A percentile compares a stretch with the other conserved stretches of the same genome.
Evolutionary conservation across 331 rosid species (phyloP).

Genomic region (Quercus tomentella): DNA sequence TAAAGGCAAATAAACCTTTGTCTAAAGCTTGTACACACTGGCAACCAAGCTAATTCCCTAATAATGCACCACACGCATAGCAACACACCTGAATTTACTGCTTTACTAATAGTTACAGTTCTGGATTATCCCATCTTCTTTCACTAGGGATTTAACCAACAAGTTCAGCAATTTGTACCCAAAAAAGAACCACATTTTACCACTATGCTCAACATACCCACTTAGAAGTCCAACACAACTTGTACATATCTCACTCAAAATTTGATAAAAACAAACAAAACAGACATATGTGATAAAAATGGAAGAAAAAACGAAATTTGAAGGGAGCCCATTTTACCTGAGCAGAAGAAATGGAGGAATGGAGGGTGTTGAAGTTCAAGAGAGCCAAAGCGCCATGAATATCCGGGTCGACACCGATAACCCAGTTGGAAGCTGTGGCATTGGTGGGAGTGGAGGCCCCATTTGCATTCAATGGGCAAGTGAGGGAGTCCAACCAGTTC

Average conservation of each 20-base stretch:
- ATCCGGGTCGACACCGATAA: conserved; percentile 88
- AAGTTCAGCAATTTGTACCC: too few species aligned
- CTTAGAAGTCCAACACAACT: background rate
- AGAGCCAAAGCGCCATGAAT: conserved; percentile 72
- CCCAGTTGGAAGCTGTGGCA: conserved; percentile 43
- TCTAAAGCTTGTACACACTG: too few species aligned
- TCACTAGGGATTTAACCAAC: too few species aligned
- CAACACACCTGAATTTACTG: too few species aligned
- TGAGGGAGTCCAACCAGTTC: conserved; percentile 78
- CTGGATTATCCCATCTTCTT: too few species aligned
- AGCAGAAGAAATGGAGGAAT: conserved; percentile 36
- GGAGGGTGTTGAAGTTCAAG: conserved; percentile 29
- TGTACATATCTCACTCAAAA: background rate
- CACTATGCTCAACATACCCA: background rate
- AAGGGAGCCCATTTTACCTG: conserved; percentile 44
- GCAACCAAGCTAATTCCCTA: too few species aligned
- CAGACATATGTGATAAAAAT: too few species aligned
- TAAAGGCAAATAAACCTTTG: too few species aligned
- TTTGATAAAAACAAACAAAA: background rate
- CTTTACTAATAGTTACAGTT: too few species aligned
- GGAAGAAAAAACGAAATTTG: background rate
- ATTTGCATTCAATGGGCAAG: conserved; percentile 23
- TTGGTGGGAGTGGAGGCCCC: background rate
- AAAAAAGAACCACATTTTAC: background rate
- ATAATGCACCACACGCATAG: too few species aligned